Base-by-base conservation (phyloP, 2,329 filamentous ascomycete species). In the Colletotrichum sp. region DNA sequence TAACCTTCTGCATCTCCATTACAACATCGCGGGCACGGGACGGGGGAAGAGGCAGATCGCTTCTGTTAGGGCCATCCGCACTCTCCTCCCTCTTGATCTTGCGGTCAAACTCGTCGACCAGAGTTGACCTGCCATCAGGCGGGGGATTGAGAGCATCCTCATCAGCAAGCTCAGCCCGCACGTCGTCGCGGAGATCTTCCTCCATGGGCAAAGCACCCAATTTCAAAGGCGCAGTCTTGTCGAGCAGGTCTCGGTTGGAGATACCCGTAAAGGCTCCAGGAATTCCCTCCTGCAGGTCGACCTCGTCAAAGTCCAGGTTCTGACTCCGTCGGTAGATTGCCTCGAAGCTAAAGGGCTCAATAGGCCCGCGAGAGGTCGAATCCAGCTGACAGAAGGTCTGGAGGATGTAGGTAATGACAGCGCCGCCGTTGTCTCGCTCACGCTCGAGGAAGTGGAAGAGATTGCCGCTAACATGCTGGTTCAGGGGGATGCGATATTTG, bases 1-100 rank as follows among this genome's bases (percentile, higher is more conserved):
- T 95, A 12, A 98, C 92, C 82, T 96, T 97, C 81, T 97, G 95
- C 80, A 98, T 96, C 84, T 98, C 97, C 87, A 98, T 95, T 32
- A 95, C 92, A 9, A 99, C 96, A 80, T 99, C 97, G 76, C 96
- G 91, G 5, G 96, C 95, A 21, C 96, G 91, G 0, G 96, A 97
- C 7, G 96, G 94, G 2, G 97, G 97, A 26, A 97, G 91, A 3
- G 97, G 96, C 26, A 98, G 91, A 28, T 96, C 94, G 18, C 93
- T 89, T 58, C 96, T 91, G 64, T 88, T 93, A 3, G 96, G 96
- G 0, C 90, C 95, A 81, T 98, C 97, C 30, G 94, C 93, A 67
- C 94, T 94, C 38, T 98, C 96, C 84, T 98, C 97, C 30, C 94
- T 92, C 87, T 99, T 99, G 62, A 94, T 94, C 82, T 94, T 94